Percentiles rank a stretch among this genome's conserved stretches.
Evolutionary conservation across 2,329 filamentous ascomycete genomes (phyloP).

Genomic region (Elsinoe arachidis): DNA sequence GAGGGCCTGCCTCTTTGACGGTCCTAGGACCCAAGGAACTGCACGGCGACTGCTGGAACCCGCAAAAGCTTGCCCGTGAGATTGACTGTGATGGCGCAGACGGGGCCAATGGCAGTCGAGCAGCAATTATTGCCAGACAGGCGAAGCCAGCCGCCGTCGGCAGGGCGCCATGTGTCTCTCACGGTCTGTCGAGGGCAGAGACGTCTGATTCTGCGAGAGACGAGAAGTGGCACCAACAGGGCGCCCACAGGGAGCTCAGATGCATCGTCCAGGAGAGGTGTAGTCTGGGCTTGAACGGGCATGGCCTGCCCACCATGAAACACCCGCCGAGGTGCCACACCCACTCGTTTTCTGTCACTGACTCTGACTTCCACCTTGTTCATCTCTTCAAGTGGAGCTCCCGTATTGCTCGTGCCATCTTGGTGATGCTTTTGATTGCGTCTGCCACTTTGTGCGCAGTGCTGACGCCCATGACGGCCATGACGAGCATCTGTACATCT

Average conservation of each 20-base stretch:
- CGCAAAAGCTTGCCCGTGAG: background rate
- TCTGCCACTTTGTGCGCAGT: background rate
- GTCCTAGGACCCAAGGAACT: background rate
- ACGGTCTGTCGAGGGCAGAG: background rate
- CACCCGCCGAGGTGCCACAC: background rate
- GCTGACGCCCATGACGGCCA: conserved; percentile 4
- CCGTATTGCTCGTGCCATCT: background rate
- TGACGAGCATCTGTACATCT: background rate
- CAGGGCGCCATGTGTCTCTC: conserved; percentile 2
- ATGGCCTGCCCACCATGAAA: conserved; percentile 7
- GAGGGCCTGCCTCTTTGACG: background rate
- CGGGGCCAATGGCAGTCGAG: conserved; percentile 2
- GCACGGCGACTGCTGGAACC: background rate
- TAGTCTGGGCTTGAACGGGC: conserved; percentile 6
- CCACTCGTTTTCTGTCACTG: conserved; percentile 2
- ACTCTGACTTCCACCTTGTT: background rate
- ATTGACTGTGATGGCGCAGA: background rate
- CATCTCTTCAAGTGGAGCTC: background rate
- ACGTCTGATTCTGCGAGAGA: background rate
- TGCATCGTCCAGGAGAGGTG: conserved; percentile 7
- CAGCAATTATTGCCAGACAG: conserved; percentile 13
- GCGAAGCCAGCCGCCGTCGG: conserved; percentile 13
- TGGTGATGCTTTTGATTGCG: background rate
- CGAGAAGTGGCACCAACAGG: conserved; percentile 1
- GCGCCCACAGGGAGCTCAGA: background rate